phyloP scores from a whole-genome alignment of 2,329 filamentous ascomycete genomes.

The Stagonosporopsis vannaccii region DNA sequence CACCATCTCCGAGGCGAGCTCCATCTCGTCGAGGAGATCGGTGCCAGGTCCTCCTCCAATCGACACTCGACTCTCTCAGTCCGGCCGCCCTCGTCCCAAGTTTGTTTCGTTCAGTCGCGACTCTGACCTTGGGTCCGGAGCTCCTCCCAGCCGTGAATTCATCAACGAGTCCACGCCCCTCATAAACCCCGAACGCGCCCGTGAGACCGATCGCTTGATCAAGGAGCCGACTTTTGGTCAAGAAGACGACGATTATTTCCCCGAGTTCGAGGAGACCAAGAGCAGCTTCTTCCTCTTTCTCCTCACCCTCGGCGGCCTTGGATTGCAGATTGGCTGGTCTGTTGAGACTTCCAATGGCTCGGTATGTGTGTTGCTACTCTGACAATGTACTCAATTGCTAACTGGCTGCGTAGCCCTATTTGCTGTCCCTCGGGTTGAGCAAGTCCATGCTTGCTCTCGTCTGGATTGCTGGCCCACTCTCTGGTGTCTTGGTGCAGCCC shows the following conservation, averaged over 20 bases:
- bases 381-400: background rate
- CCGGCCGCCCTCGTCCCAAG: constrained; percentile 39
- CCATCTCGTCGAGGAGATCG: constrained; percentile 19
- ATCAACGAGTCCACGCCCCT: constrained; percentile 48
- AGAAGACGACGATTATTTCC: constrained; percentile 52
- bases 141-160: constrained; percentile 31
- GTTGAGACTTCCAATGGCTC: constrained; percentile 94
- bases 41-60: constrained; percentile 22
- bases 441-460: constrained; percentile 61
- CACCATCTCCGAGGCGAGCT: constrained; percentile 24
- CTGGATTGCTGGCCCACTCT: constrained; percentile 64
- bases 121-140: constrained; percentile 23
- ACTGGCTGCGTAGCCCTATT: constrained; percentile 52
- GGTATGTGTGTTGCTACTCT: constrained; percentile 49
- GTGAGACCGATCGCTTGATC: constrained; percentile 41
- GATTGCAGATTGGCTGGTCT: constrained; percentile 92
- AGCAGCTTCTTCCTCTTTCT: constrained; percentile 85
- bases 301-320: constrained; percentile 85
- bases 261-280: constrained; percentile 71
- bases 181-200: constrained; percentile 37
- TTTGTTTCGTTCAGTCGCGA: constrained; percentile 47
- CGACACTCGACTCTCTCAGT: constrained; percentile 23
- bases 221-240: constrained; percentile 45
- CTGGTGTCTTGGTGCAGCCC: constrained; percentile 61
- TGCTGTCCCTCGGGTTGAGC: constrained; percentile 60